These are phyloP conservation scores for Cryptosporidium sp. DNA, from an alignment of 169 alveolate genomes.

Conservation along the genomic window DNA sequence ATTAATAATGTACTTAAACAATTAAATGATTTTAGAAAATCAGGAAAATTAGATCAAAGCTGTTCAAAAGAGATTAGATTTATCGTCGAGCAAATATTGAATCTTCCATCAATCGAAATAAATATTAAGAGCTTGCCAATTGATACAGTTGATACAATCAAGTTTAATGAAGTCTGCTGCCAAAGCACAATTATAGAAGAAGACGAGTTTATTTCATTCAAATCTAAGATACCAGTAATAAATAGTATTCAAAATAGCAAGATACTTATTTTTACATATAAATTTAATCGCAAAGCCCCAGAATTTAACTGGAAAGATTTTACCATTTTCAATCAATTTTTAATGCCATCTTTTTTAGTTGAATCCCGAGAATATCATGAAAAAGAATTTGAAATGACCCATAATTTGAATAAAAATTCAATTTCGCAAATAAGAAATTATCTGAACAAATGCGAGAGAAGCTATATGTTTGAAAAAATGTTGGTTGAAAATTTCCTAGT, in stretches of 20 bases:
- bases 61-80: background rate
- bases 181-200: slow-evolving; percentile 1
- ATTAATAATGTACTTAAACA: background rate
- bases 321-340: slow-evolving; percentile 11
- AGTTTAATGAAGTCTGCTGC: slow-evolving; percentile 14
- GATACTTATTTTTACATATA: slow-evolving; percentile 21
- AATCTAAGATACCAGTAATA: slow-evolving; percentile 10
- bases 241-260: background rate
- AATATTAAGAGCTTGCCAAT: slow-evolving; percentile 13
- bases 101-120: slow-evolving; percentile 40
- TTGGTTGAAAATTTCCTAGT: slow-evolving; percentile 41
- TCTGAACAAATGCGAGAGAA: slow-evolving; percentile 21
- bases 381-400: background rate
- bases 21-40: background rate
- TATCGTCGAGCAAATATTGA: slow-evolving; percentile 5
- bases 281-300: slow-evolving; percentile 2
- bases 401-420: background rate
- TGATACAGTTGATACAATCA: slow-evolving; percentile 20
- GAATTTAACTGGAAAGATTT: slow-evolving; percentile 11
- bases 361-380: slow-evolving; percentile 24
- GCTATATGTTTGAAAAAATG: slow-evolving; percentile 32
- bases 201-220: slow-evolving; percentile 11
- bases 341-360: slow-evolving; percentile 8
- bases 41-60: background rate
- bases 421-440: slow-evolving; percentile 15